Base-by-base conservation (phyloP, 208 protist genomes). In the Leishmania braziliensis region DNA sequence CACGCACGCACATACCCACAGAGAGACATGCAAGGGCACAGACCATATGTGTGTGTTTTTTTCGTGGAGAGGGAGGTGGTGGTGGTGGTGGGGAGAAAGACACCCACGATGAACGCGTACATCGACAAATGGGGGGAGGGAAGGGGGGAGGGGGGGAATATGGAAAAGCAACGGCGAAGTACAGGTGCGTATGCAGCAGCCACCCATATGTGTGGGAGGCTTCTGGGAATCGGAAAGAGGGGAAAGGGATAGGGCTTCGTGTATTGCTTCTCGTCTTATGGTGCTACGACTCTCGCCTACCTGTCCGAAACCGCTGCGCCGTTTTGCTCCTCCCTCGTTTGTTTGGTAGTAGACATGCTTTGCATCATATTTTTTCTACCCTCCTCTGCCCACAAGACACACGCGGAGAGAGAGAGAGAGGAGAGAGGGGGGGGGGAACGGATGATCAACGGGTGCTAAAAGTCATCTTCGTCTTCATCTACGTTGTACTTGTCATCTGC, bases 391-490 rank as follows among this genome's bases (percentile, higher is more conserved):
- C 46, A 33, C 43, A 73, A 60, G 72, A 62, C 3, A 62, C 2
- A 16, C 29, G 0, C 14, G 33, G 53, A 56, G 72, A 5, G 4
- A n/a, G 51, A n/a, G 51, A 76, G 51, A 39, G 29, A 62, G 2
- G 68, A 73, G 29, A n/a, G 60, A n/a, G 60, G 26, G 60, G 60
- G 29, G 20, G 60, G 1, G 39, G 26, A 29, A 26, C 18, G 26
- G 33, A n/a, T 20, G 65, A 10, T 16, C 69, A 46, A 73, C 69
- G 26, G 18, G 8, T 26, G 33, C 69, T 94, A 97, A 88, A 97
- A 97, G 60, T 97, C 93, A 79, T 97, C 93, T 76, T 93, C 89
- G 79, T 97, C 93, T 80, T 95, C 91, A 33, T 97, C 91, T 26
- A 95, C 88, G 29, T 90, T 82, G 71, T 89, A 84, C 77, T 90